Evolutionary conservation across 2,329 filamentous ascomycete species (phyloP).

Genomic region (Xylariales sp.): DNA sequence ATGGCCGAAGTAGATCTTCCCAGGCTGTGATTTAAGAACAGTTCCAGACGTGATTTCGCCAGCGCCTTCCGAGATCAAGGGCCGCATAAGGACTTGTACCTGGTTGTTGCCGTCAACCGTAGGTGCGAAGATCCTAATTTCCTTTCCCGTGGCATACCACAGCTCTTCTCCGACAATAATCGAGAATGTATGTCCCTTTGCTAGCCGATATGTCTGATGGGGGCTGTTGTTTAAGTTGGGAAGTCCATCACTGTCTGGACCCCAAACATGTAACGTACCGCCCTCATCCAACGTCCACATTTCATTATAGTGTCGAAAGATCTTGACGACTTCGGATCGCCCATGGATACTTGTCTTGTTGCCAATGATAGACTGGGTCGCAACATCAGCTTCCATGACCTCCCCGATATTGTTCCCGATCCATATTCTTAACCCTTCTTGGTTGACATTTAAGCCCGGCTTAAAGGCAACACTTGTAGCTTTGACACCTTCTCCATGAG

Average conservation of each 20-base stretch:
- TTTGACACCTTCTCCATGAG: conserved; percentile 86
- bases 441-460: conserved; percentile 78
- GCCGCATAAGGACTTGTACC: conserved; percentile 79
- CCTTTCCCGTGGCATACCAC: conserved; percentile 89
- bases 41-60: conserved; percentile 91
- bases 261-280: conserved; percentile 89
- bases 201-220: conserved; percentile 78
- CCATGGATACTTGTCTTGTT: conserved; percentile 79
- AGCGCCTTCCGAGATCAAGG: conserved; percentile 76
- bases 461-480: conserved; percentile 87
- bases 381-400: conserved; percentile 87
- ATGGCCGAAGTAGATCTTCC: conserved; percentile 90
- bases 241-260: conserved; percentile 75
- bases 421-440: conserved; percentile 87
- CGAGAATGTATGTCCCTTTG: conserved; percentile 86
- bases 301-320: conserved; percentile 86
- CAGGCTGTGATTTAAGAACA: conserved; percentile 77
- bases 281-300: conserved; percentile 95
- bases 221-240: conserved; percentile 81
- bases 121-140: conserved; percentile 85
- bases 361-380: conserved; percentile 74
- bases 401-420: conserved; percentile 90
- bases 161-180: conserved; percentile 86
- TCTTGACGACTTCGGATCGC: conserved; percentile 82
- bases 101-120: conserved; percentile 73